These are phyloP conservation scores for Fagopyrum esculentum DNA, from an alignment of 148 eudicot genomes.

Conservation along the genomic window DNA sequence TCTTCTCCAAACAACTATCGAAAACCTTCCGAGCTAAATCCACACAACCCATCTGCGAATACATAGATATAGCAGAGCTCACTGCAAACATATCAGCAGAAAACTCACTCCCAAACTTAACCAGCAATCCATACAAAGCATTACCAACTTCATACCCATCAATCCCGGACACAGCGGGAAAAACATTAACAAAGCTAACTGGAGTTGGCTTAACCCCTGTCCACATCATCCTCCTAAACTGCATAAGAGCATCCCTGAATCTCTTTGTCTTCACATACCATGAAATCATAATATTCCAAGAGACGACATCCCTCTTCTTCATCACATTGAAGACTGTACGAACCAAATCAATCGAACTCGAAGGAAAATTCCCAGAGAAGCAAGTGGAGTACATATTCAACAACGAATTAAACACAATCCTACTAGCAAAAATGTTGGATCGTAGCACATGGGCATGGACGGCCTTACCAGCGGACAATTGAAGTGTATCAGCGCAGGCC, in stretches of 20 bases:
- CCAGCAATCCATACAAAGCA: constrained; percentile 59
- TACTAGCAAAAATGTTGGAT: constrained; percentile 45
- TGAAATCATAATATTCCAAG: constrained; percentile 67
- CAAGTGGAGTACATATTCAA: constrained; percentile 80
- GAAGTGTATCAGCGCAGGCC: constrained; percentile 72
- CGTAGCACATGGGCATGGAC: constrained; percentile 72
- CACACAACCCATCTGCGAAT: constrained; percentile 58
- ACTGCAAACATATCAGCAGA: constrained; percentile 52
- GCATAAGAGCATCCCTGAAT: constrained; percentile 43
- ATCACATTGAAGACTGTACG: constrained; percentile 49
- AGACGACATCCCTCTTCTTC: constrained; percentile 58
- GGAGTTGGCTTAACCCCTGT: constrained; percentile 47
- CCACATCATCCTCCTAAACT: constrained; percentile 67
- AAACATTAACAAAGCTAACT: constrained; percentile 82
- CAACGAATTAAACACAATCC: constrained; percentile 75
- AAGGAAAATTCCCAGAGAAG: constrained; percentile 16
- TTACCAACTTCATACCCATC: constrained; percentile 34
- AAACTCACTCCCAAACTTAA: constrained; percentile 53
- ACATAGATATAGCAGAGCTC: constrained; percentile 76
- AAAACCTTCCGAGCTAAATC: constrained; percentile 56
- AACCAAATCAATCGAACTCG: constrained; percentile 39
- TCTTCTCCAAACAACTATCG: constrained; percentile 52
- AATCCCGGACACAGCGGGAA: constrained; percentile 52
- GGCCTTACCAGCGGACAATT: constrained; percentile 53
- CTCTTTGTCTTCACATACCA: constrained; percentile 58